Evolutionary conservation across 2,329 filamentous ascomycete species (phyloP).

Genomic region (Talaromyces funiculosus): DNA sequence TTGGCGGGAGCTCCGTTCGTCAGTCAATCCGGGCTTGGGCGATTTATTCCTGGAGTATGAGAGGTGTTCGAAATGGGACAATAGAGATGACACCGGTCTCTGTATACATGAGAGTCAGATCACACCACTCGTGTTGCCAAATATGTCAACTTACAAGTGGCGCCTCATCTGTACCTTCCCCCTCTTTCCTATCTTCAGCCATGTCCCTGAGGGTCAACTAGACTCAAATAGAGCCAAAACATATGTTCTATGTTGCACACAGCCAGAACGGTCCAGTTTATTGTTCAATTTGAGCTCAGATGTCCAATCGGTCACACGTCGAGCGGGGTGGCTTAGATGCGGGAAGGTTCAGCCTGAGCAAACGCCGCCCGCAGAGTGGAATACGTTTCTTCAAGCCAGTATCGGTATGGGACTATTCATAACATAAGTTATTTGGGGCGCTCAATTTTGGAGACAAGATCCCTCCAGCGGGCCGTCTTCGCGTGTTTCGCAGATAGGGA

Average conservation of each 20-base stretch:
- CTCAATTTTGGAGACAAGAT: background rate
- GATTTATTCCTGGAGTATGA: constrained; percentile 23
- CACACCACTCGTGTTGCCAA: background rate
- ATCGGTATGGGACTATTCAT: background rate
- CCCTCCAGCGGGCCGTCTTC: constrained; percentile 1
- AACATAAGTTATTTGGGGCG: background rate
- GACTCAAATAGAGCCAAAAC: constrained; percentile 23
- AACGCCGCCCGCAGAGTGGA: background rate
- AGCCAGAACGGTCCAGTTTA: background rate
- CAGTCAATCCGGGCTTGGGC: background rate
- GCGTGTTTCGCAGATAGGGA: background rate
- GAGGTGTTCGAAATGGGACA: constrained; percentile 47
- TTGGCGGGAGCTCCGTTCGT: constrained; percentile 4
- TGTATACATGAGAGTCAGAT: constrained; percentile 21
- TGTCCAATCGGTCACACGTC: background rate
- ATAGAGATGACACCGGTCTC: constrained; percentile 45
- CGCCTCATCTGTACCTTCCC: constrained; percentile 31
- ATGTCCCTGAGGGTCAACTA: constrained; percentile 27
- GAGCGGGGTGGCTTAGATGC: constrained; percentile 7
- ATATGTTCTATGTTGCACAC: constrained; percentile 21
- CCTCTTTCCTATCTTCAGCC: constrained; percentile 30
- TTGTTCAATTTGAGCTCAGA: background rate
- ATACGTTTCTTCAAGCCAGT: background rate
- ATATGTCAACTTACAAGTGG: constrained; percentile 29
- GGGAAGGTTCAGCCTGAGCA: background rate